A percentile compares a stretch with the other conserved stretches of the same genome.
These are phyloP conservation scores for Neoboletus brunneissimus DNA, from an alignment of 768 basidiomycete species.

Conservation along the genomic window DNA sequence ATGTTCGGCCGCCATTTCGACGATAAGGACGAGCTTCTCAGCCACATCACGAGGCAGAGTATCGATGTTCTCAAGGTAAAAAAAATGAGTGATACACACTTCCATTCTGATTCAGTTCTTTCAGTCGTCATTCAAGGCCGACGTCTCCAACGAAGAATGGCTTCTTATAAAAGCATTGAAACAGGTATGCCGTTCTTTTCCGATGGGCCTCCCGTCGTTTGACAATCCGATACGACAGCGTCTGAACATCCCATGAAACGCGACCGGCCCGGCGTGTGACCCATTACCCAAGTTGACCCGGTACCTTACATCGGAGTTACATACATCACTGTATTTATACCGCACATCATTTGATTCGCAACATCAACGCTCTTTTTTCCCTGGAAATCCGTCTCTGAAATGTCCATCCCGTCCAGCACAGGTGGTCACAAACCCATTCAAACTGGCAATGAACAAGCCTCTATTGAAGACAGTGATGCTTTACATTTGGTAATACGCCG, in stretches of 20 bases:
- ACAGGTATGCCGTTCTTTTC: conserved; percentile 41
- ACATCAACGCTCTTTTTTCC: not conserved
- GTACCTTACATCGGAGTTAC: conserved; percentile 25
- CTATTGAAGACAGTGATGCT: conserved; percentile 43
- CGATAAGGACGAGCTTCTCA: conserved; percentile 92
- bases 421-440: conserved; percentile 13
- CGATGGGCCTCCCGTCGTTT: not conserved
- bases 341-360: conserved; percentile 5
- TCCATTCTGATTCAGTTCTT: conserved; percentile 10
- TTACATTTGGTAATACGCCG: conserved; percentile 54
- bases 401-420: conserved; percentile 22
- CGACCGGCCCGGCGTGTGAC: not conserved
- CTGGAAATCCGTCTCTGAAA: not conserved
- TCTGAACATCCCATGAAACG: conserved; percentile 35
- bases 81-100: not conserved
- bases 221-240: conserved; percentile 28
- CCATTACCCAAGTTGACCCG: not conserved
- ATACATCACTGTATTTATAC: conserved; percentile 33
- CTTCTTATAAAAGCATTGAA: conserved; percentile 86
- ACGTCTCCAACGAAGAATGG: conserved; percentile 93
- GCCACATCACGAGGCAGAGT: conserved; percentile 85
- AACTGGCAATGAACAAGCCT: conserved; percentile 24
- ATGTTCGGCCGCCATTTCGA: conserved; percentile 96
- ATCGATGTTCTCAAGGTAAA: conserved; percentile 93
- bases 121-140: conserved; percentile 81